Evolutionary conservation across 1,284 basidiomycete species (phyloP).

Genomic region (Cutaneotrichosporon sp.): DNA sequence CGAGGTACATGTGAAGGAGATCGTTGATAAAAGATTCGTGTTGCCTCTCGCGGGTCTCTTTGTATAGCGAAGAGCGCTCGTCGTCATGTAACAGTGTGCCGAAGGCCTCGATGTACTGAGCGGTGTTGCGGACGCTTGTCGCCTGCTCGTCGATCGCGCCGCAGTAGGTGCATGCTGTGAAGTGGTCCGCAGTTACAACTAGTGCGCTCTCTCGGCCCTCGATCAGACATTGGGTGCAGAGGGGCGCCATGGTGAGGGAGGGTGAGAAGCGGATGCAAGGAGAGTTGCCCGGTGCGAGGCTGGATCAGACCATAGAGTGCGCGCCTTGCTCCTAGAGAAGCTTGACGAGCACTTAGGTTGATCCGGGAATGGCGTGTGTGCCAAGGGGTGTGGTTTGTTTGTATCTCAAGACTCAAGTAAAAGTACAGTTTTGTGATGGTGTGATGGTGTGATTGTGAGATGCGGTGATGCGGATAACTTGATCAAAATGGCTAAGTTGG

Average conservation of each 20-base stretch:
- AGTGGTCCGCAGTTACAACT: conserved; percentile 8
- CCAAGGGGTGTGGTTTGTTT: no score
- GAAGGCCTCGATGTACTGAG: conserved; percentile 18
- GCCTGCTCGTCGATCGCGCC: conserved; percentile 30
- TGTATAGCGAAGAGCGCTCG: conserved; percentile 12
- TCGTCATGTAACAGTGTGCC: conserved; percentile 28
- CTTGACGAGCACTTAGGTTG: conserved; percentile 17
- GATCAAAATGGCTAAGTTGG: no score
- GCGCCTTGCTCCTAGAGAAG: conserved; percentile 12
- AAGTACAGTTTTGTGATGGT: no score
- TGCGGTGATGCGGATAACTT: no score
- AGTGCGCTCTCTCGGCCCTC: not conserved
- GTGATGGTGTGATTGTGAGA: no score
- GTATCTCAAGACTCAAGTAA: no score
- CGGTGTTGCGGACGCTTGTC: conserved; percentile 20
- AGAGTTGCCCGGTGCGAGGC: no score
- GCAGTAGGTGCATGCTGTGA: conserved; percentile 31
- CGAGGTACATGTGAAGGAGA: conserved; percentile 22
- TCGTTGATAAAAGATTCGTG: conserved; percentile 23
- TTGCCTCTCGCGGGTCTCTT: conserved; percentile 15
- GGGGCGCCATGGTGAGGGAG: not conserved
- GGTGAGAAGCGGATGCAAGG: not conserved
- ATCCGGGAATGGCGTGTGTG: no score
- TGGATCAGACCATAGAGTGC: conserved; percentile 9
- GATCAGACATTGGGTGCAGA: conserved; percentile 13